Evolutionary conservation across 2,329 filamentous ascomycete genomes (phyloP).

Genomic region (Tolypocladium cylindrosporum): DNA sequence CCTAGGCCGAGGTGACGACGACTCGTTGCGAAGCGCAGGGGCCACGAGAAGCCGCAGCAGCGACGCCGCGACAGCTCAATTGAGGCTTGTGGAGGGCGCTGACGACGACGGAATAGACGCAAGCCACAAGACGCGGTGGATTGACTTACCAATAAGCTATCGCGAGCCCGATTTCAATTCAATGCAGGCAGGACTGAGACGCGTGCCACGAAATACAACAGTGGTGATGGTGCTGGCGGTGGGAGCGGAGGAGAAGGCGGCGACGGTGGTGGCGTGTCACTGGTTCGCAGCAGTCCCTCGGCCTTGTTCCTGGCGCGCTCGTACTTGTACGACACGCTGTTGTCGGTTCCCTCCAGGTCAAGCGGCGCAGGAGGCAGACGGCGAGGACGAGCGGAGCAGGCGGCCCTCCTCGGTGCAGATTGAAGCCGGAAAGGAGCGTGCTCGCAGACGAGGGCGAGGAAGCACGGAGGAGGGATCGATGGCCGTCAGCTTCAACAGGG

Average conservation of each 20-base stretch:
- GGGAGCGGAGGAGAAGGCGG: not conserved
- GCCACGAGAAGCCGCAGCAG: not conserved
- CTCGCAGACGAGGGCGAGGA: not conserved
- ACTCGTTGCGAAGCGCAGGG: not conserved
- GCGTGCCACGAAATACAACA: not conserved
- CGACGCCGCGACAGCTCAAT: not conserved
- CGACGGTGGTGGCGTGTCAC: not conserved
- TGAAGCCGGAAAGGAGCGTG: not conserved
- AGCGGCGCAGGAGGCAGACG: not conserved
- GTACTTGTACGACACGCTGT: not conserved
- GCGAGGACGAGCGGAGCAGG: not conserved
- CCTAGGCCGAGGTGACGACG: not conserved
- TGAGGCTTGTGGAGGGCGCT: not conserved
- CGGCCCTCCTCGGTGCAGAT: not conserved
- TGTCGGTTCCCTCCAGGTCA: not conserved
- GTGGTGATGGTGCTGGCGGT: not conserved
- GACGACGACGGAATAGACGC: not conserved
- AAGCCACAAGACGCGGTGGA: not conserved
- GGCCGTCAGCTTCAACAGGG: not conserved
- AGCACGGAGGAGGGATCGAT: not conserved
- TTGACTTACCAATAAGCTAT: not conserved
- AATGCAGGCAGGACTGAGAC: not conserved
- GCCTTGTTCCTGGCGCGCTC: not conserved
- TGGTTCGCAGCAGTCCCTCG: not conserved
- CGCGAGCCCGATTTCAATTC: not conserved